phyloP scores from a whole-genome alignment of 805 yeast species.

The Wickerhamomyces queroliae region DNA sequence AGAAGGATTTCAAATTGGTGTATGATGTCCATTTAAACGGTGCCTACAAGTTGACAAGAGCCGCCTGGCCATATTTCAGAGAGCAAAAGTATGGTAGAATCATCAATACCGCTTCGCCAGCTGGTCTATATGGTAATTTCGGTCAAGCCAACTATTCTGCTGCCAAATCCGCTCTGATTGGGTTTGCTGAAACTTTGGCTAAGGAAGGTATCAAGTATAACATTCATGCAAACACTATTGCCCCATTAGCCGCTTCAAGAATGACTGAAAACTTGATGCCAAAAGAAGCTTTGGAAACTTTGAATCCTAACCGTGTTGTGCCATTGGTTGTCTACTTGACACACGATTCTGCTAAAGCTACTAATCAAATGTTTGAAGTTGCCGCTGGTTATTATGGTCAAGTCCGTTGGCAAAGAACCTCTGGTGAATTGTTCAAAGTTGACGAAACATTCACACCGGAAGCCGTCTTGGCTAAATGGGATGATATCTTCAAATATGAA shows the following conservation, averaged over 20 bases:
- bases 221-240: conserved; percentile 81
- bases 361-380: conserved; percentile 80
- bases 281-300: conserved; percentile 70
- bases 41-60: conserved; percentile 75
- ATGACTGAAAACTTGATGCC: conserved; percentile 93
- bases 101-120: conserved; percentile 93
- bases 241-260: conserved; percentile 92
- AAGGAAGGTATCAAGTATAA: conserved; percentile 88
- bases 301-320: conserved; percentile 86
- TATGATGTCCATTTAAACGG: conserved; percentile 88
- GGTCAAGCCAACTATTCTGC: conserved; percentile 96
- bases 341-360: conserved; percentile 55
- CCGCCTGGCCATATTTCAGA: conserved; percentile 90
- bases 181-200: conserved; percentile 90
- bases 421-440: conserved; percentile 80
- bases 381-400: conserved; percentile 94
- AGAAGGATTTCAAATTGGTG: conserved; percentile 71
- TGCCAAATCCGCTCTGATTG: conserved; percentile 85
- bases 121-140: conserved; percentile 94
- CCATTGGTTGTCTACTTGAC: conserved; percentile 82
- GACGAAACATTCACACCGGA: conserved; percentile 78
- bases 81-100: conserved; percentile 85
- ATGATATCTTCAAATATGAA: conserved; percentile 57
- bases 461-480: conserved; percentile 64
- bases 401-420: conserved; percentile 91